phyloP scores from a whole-genome alignment of 768 basidiomycete species.

The Rhizopogon rudus region DNA sequence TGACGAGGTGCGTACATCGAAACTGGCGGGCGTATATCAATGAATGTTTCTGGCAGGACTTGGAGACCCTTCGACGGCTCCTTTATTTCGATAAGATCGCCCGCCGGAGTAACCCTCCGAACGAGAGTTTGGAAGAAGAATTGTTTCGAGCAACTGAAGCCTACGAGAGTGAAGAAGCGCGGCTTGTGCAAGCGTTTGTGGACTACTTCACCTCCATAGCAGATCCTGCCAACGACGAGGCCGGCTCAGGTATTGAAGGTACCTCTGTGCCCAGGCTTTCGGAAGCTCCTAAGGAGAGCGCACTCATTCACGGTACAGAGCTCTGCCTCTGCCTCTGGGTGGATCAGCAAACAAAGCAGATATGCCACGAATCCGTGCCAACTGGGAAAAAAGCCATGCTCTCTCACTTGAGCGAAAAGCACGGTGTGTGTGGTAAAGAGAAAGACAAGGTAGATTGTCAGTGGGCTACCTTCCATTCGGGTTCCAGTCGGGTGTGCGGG shows the following conservation, averaged over 20 bases:
- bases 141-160: not conserved
- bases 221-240: not conserved
- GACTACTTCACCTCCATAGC: not conserved
- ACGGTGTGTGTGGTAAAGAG: conserved; percentile 9
- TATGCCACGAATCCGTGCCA: conserved; percentile 2
- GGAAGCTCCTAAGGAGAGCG: conserved; percentile 4
- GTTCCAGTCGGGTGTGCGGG: conserved; percentile 4
- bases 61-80: too few species aligned
- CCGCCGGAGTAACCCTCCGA: not conserved
- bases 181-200: too few species aligned
- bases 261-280: conserved; percentile 3
- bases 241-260: not conserved
- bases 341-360: not conserved
- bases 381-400: conserved; percentile 9
- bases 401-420: conserved; percentile 6
- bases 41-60: not conserved
- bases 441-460: conserved; percentile 1
- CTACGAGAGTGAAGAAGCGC: not conserved
- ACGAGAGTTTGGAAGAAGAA: not conserved
- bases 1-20: too few species aligned
- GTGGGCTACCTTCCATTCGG: conserved; percentile 1
- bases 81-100: not conserved
- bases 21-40: too few species aligned
- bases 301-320: not conserved
- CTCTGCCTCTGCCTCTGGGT: conserved; percentile 6